Percentiles rank a stretch among this genome's conserved stretches.
Evolutionary conservation across 1,139 yeast genomes (phyloP).

Genomic region (Yamadazyma blattariae): DNA sequence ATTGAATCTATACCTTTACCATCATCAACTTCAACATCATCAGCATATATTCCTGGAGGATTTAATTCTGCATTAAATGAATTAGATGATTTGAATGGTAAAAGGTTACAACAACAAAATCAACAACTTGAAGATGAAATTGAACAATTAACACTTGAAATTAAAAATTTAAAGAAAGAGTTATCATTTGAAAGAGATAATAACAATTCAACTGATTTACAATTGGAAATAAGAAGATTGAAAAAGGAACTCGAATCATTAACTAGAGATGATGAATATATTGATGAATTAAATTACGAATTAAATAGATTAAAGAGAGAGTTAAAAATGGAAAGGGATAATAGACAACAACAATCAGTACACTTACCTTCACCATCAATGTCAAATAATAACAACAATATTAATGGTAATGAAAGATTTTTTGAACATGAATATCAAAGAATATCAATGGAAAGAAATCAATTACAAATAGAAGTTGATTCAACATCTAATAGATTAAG

Average conservation of each 20-base stretch:
- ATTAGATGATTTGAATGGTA: constrained; percentile 20
- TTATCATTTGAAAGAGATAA: constrained; percentile 13
- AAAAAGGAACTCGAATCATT: constrained; percentile 32
- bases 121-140: constrained; percentile 8
- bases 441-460: constrained; percentile 17
- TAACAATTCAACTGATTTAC: constrained; percentile 11
- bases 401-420: constrained; percentile 2
- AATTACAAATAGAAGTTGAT: constrained; percentile 13
- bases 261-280: constrained; percentile 9
- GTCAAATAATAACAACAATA: too few species aligned
- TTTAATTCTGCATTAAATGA: constrained; percentile 26
- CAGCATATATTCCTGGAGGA: too few species aligned
- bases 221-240: constrained; percentile 24
- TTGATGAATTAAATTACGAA: constrained; percentile 14
- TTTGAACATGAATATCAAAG: constrained; percentile 18
- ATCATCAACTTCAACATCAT: constrained; percentile 7
- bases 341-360: neutral
- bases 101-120: constrained; percentile 20
- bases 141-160: constrained; percentile 7
- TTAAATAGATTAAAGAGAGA: constrained; percentile 39
- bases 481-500: constrained; percentile 14
- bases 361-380: neutral
- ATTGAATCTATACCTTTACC: too few species aligned
- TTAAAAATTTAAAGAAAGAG: constrained; percentile 13
- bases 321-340: constrained; percentile 6